Evolutionary conservation across 108 stramenopile species (phyloP), one percentile per base, ranked within the genome.

Genomic region (Aurantiochytrium sp.): DNA sequence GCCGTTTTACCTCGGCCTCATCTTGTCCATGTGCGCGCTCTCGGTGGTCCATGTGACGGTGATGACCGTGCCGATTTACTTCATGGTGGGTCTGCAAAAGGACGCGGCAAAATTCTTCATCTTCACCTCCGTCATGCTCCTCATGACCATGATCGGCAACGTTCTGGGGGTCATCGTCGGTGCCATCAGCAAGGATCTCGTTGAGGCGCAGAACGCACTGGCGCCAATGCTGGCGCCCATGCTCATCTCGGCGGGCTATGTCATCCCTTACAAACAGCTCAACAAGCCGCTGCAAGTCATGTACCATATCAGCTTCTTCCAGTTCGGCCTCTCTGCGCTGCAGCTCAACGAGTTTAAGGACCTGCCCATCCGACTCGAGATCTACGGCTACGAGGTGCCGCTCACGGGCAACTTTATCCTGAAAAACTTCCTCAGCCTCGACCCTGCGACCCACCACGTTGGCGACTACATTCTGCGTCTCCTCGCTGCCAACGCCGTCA

Each of bases 191-290:
- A 85, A 86, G 31, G 88, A 88, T 52, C 32, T 73, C 3, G 39
- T 22, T 15, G 59, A 65, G 24, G 59, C 81, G 4, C 88, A 85
- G 31, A 50, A 86, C 36, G 30, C 32, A 8, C 48, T 55, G 4
- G 37, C 45, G 34, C 81, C 88, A 21, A 42, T 39, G 24, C 32
- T 88, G 4, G 52, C 52, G 5, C 88, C 85, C 45, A 0, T 86
- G 55, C 5, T 88, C 31, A 19, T 88, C 32, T 86, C 50, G 42
- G 37, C 36, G 39, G 88, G 88, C 15, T 85, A 55, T 68, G 39
- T 88, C 30, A 55, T 88, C 50, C 88, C 88, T 4, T 88, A 88
- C 52, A 32, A 36, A n/a, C 53, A 86, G 55, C 53, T 86, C 37
- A 54, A 86, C 53, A 48, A 22, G 27, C 42, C 45, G 39, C 30